Percentiles rank a stretch among this genome's conserved stretches.
These are phyloP conservation scores for Phialocephala sp. DNA, from an alignment of 2,329 filamentous ascomycete species.

Conservation along the genomic window DNA sequence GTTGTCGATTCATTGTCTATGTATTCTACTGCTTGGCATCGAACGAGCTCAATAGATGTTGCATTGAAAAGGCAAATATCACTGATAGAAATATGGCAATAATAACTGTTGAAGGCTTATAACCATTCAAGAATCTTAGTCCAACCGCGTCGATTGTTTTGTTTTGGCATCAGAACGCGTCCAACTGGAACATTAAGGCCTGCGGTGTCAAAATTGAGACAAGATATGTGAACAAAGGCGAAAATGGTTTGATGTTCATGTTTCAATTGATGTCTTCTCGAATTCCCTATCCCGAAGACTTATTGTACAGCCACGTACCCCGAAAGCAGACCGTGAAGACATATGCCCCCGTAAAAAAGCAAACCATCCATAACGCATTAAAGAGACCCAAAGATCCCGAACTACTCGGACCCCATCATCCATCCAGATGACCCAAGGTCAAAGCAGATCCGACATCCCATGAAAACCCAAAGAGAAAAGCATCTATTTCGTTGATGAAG, in stretches of 20 bases:
- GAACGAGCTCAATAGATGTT: too few relatives aligned
- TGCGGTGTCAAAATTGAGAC: too few relatives aligned
- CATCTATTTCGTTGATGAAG: slow-evolving; percentile 95
- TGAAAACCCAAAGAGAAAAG: slow-evolving; percentile 62
- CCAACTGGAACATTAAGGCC: too few relatives aligned
- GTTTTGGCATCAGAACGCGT: not conserved
- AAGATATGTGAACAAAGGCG: not conserved
- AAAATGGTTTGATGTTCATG: slow-evolving; percentile 34
- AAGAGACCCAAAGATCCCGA: slow-evolving; percentile 46
- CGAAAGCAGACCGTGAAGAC: slow-evolving; percentile 71
- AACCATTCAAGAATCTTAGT: too few relatives aligned
- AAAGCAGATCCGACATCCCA: slow-evolving; percentile 57
- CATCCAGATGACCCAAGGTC: slow-evolving; percentile 49
- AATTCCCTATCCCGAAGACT: slow-evolving; percentile 45
- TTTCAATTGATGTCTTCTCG: slow-evolving; percentile 42
- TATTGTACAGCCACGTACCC: slow-evolving; percentile 79
- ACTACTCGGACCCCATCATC: slow-evolving; percentile 39
- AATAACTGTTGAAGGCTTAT: not conserved
- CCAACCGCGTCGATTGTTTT: not conserved
- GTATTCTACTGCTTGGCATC: not conserved
- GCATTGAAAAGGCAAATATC: too few relatives aligned
- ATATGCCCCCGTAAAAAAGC: slow-evolving; percentile 66
- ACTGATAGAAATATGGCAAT: not conserved
- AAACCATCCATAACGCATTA: slow-evolving; percentile 79
- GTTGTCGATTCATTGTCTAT: not conserved